Percentiles rank a stretch among this genome's conserved stretches.
Evolutionary conservation across 352 stramenopile species (phyloP).

Genomic region (Pythium vanterpoolii): DNA sequence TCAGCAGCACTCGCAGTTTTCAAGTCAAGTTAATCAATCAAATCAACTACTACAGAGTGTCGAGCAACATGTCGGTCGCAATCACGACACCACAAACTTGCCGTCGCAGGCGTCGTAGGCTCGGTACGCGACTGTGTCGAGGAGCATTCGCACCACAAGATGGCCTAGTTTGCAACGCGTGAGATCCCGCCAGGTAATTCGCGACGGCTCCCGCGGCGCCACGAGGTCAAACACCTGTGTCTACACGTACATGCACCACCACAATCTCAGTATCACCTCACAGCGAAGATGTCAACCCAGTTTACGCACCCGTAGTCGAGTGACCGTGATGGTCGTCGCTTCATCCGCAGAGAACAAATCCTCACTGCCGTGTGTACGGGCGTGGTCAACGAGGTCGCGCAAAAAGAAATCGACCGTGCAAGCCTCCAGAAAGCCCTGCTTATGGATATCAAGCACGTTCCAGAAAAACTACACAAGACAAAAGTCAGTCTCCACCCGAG

Average conservation of each 20-base stretch:
- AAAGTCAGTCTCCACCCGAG: neutral
- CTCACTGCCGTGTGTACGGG: slow-evolving; percentile 27
- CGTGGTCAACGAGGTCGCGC: slow-evolving; percentile 51
- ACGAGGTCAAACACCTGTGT: slow-evolving; percentile 66
- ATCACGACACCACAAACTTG: slow-evolving; percentile 25
- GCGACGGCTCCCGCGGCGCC: slow-evolving; percentile 30
- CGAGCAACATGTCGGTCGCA: no score
- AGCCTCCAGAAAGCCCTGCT: slow-evolving; percentile 55
- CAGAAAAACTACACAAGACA: slow-evolving; percentile 56
- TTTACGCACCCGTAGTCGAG: slow-evolving; percentile 33
- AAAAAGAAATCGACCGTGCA: slow-evolving; percentile 66
- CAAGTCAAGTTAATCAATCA: neutral
- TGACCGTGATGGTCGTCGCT: neutral
- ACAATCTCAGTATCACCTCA: neutral
- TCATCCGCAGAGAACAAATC: slow-evolving; percentile 11
- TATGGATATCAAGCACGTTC: slow-evolving; percentile 62
- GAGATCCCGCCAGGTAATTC: slow-evolving; percentile 61
- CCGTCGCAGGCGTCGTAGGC: slow-evolving; percentile 49
- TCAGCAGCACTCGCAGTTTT: neutral
- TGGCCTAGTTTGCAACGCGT: slow-evolving; percentile 48
- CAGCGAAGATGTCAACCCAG: neutral
- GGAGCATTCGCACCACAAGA: slow-evolving; percentile 52
- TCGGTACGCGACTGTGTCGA: slow-evolving; percentile 54
- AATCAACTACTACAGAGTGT: neutral
- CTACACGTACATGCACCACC: slow-evolving; percentile 15